Percentiles rank a stretch among this genome's conserved stretches.
phyloP scores from a whole-genome alignment of 257 asterid genomes.

The Solanum virginianum region DNA sequence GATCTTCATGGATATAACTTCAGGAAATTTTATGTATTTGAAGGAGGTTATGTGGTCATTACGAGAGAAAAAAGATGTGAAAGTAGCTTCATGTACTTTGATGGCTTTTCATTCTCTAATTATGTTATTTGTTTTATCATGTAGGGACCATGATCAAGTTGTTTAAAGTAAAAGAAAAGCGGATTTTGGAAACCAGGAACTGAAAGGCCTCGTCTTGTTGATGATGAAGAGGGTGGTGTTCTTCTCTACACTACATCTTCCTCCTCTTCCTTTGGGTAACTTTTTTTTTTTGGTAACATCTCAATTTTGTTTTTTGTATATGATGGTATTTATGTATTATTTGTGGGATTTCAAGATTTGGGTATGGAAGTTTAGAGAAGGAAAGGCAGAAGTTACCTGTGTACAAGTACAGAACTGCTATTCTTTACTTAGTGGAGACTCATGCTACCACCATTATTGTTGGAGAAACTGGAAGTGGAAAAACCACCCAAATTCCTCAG shows the following conservation, averaged over 20 bases:
- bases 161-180: conserved; percentile 87
- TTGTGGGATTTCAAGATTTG: conserved; percentile 32
- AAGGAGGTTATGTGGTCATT: not conserved
- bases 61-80: not conserved
- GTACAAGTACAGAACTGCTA: conserved; percentile 55
- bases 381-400: conserved; percentile 80
- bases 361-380: conserved; percentile 43
- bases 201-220: conserved; percentile 69
- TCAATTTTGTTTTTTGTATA: not conserved
- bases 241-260: conserved; percentile 40
- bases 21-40: not conserved
- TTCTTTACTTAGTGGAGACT: conserved; percentile 71
- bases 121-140: not conserved
- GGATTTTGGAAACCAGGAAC: conserved; percentile 96
- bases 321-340: not conserved
- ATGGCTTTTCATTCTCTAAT: not conserved
- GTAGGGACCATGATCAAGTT: conserved; percentile 75
- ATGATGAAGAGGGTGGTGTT: conserved; percentile 95
- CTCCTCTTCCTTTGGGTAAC: conserved; percentile 71
- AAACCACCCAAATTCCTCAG: conserved; percentile 98
- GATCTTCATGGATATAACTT: not conserved
- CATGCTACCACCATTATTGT: conserved; percentile 85
- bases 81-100: not conserved
- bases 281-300: not conserved
- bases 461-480: conserved; percentile 96